Evolutionary conservation across 2,329 filamentous ascomycete genomes (phyloP).

Genomic region (Penicillium sp.): DNA sequence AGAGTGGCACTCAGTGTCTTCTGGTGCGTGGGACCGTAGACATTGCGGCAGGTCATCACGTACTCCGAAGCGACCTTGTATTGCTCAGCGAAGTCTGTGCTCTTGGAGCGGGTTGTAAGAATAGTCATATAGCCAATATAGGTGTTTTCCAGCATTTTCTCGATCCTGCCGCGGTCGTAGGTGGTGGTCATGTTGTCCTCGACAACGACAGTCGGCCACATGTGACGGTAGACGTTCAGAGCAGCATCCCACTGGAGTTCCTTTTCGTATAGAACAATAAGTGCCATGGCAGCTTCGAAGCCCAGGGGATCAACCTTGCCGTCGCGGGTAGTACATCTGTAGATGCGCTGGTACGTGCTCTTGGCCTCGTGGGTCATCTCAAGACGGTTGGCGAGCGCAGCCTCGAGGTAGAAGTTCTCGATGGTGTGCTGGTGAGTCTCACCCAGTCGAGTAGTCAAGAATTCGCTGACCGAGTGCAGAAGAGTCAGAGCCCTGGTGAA

Average conservation of each 20-base stretch:
- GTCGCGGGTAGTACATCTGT: conserved; percentile 35
- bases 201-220: conserved; percentile 50
- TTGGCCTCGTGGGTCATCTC: conserved; percentile 33
- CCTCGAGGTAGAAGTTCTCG: conserved; percentile 50
- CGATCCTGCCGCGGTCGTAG: conserved; percentile 37
- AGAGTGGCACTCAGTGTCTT: conserved; percentile 41
- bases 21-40: conserved; percentile 37
- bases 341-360: conserved; percentile 49
- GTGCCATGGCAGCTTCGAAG: conserved; percentile 47
- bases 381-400: conserved; percentile 47
- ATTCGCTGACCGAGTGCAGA: conserved; percentile 33
- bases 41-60: conserved; percentile 46
- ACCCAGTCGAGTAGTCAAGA: conserved; percentile 31
- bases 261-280: conserved; percentile 48
- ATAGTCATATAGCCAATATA: conserved; percentile 51
- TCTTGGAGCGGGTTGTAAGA: conserved; percentile 45
- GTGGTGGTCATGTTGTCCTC: conserved; percentile 41
- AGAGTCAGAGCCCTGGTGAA: conserved; percentile 33
- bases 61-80: conserved; percentile 52
- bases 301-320: conserved; percentile 39
- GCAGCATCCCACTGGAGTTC: conserved; percentile 48
- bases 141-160: conserved; percentile 47
- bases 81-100: conserved; percentile 43
- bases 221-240: conserved; percentile 45
- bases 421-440: conserved; percentile 47